Evolutionary conservation across 2,329 filamentous ascomycete genomes (phyloP), one percentile per base, ranked within the genome.

Genomic region (Xylariaceae sp.): DNA sequence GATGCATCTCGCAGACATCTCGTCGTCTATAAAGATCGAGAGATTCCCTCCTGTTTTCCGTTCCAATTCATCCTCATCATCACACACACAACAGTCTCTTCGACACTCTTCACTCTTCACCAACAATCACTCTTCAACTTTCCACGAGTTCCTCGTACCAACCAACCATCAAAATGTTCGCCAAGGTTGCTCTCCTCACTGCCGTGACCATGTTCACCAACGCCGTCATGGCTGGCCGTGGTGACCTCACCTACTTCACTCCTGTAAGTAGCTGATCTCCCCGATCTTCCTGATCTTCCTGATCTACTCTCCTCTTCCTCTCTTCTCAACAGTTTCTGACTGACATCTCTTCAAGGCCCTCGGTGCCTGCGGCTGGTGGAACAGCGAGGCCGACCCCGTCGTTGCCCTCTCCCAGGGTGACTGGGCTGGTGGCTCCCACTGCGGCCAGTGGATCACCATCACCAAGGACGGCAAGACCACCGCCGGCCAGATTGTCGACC

Each of bases 401-500:
- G 63, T 64, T 2, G 63, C 61, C 1, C 61, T 63, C 11, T 59
- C 58, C 59, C 2, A 51, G 1, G 50, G 52, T 6, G 55, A 63
- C 35, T 64, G 61, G 11, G 58, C 53, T 37, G 56, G 58, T 7
- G 61, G 63, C 9, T 53, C 58, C 17, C 45, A 64, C 53, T 64
- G 63, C 53, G 56, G 56, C 30, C 11, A 39, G 54, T 64, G 59
- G 61, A 61, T 64, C 53, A 61, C 61, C 7, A 63, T 63, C 30
- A 57, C 61, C 18, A 59, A 34, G 7, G 62, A 64, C 9, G 57
- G 56, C 13, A n/a, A 10, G 13, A 54, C 55, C 37, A 62, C 58
- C 4, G 61, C 59, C 13, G 63, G 56, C 2, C 51, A n/a, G 15
- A 58, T 64, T 30, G 63, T 58, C 17, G 61, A 63, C 30, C 44